These are phyloP conservation scores for Cladosporium sp. DNA, from an alignment of 2,329 filamentous ascomycete genomes.

Conservation along the genomic window DNA sequence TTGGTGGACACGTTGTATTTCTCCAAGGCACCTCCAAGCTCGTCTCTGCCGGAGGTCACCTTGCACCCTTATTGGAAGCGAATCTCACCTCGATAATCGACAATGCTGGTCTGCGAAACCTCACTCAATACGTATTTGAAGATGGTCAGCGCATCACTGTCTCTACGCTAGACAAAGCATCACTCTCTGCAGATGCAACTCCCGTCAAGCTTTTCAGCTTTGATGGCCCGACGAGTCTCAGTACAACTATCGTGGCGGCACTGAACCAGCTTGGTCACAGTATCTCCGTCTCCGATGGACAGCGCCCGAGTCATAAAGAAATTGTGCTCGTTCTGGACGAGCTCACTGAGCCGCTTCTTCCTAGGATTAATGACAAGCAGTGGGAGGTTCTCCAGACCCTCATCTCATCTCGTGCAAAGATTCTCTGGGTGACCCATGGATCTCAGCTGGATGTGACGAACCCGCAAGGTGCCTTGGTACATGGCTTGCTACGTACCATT, in stretches of 20 bases:
- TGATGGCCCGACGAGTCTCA: neutral
- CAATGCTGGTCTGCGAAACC: neutral
- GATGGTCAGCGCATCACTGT: neutral
- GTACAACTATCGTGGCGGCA: neutral
- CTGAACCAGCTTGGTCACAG: neutral
- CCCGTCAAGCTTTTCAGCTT: neutral
- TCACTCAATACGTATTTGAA: neutral
- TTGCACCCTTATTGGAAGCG: neutral
- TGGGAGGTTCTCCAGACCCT: neutral
- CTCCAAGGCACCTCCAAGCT: neutral
- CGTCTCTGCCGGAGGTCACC: neutral
- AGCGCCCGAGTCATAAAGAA: neutral
- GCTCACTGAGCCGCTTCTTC: neutral
- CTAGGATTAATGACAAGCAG: neutral
- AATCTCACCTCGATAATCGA: neutral
- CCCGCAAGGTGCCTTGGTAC: neutral
- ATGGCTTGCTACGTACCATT: neutral
- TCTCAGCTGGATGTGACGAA: neutral
- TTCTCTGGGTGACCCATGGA: neutral
- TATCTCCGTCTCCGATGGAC: neutral
- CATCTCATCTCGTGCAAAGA: neutral
- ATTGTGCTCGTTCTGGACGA: neutral
- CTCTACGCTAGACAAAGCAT: neutral
- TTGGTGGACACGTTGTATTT: neutral
- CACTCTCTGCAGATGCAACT: neutral